phyloP scores from a whole-genome alignment of 2,329 filamentous ascomycete species.

The Rachicladosporium sp. region DNA sequence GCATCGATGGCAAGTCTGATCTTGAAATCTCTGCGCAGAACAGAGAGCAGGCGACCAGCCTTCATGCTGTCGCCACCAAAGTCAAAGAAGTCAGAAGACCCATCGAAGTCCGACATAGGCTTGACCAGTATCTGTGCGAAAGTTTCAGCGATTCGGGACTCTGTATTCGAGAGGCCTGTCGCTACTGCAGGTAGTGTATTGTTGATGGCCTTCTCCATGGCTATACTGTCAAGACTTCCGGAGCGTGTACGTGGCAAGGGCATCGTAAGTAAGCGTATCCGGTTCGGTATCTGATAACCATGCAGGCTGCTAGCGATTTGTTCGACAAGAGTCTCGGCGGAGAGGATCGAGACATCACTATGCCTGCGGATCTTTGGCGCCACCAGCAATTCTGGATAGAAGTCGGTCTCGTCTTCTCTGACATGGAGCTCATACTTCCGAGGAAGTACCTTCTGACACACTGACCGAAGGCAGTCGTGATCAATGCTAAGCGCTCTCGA shows the following conservation, averaged over 20 bases:
- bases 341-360: background rate
- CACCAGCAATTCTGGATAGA: background rate
- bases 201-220: conserved; percentile 7
- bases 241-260: conserved; percentile 15
- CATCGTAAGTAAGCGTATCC: conserved; percentile 15
- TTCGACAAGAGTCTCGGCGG: conserved; percentile 8
- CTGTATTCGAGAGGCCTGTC: conserved; percentile 14
- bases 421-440: conserved; percentile 15
- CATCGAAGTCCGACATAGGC: conserved; percentile 26
- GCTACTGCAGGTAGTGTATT: conserved; percentile 1
- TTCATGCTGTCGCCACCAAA: conserved; percentile 43
- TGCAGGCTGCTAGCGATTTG: conserved; percentile 13
- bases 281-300: conserved; percentile 18
- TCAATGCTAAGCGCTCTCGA: conserved; percentile 8
- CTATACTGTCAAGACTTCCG: conserved; percentile 14
- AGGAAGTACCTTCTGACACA: conserved; percentile 10
- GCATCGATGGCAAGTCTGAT: conserved; percentile 39
- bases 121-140: conserved; percentile 37
- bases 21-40: conserved; percentile 38
- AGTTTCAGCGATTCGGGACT: conserved; percentile 31
- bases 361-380: too few relatives aligned
- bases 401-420: conserved; percentile 14
- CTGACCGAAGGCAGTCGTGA: conserved; percentile 8
- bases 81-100: conserved; percentile 38
- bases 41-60: conserved; percentile 41